Percentiles rank a stretch among this genome's conserved stretches.
Conservation (phyloP, 495 filamentous ascomycete species). For the Tuber calosporum region DNA sequence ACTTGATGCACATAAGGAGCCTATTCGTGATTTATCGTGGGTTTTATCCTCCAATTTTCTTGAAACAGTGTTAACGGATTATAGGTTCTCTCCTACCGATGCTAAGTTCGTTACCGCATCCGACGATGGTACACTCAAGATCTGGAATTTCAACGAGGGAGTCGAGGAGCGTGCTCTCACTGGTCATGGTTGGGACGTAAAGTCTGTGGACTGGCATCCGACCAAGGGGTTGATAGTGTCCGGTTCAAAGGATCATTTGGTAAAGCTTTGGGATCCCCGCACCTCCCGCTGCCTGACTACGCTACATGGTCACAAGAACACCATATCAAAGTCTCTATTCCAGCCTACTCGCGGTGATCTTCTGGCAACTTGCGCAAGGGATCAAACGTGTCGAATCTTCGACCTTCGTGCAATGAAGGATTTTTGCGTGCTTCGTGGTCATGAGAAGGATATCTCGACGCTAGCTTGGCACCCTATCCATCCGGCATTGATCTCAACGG, state of each 20-base stretch:
- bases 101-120: constrained; percentile 92
- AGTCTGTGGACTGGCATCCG: constrained; percentile 94
- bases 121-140: constrained; percentile 85
- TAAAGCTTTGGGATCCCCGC: constrained; percentile 95
- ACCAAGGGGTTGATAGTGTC: constrained; percentile 90
- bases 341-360: constrained; percentile 73
- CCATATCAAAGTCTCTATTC: constrained; percentile 80
- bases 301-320: constrained; percentile 95
- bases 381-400: constrained; percentile 84
- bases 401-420: constrained; percentile 98
- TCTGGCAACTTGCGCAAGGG: constrained; percentile 83
- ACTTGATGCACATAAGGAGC: constrained; percentile 81
- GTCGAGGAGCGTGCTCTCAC: constrained; percentile 69
- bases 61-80: background rate
- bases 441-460: constrained; percentile 92
- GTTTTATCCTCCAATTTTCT: background rate
- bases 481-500: constrained; percentile 77
- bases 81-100: constrained; percentile 74
- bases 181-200: constrained; percentile 94
- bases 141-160: constrained; percentile 91
- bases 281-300: constrained; percentile 85
- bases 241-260: constrained; percentile 91
- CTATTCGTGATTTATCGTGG: constrained; percentile 74
- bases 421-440: constrained; percentile 78
- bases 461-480: constrained; percentile 92